Conservation (phyloP, 441 rosid genomes). For the Bruguiera hainesii region DNA sequence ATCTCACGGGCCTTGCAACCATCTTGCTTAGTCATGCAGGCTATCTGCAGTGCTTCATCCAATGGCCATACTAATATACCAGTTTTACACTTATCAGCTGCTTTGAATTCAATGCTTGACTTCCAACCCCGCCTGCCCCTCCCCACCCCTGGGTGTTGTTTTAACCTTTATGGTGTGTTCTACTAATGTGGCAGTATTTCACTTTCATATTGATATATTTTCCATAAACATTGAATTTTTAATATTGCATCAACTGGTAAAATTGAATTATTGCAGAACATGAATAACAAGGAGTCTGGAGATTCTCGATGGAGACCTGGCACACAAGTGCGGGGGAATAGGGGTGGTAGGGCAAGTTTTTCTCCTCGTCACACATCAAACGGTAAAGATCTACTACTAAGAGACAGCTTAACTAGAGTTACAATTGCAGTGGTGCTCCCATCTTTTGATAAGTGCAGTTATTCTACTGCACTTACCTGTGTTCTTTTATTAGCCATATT, state of each 20-base stretch:
- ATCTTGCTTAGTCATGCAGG: too few relatives aligned
- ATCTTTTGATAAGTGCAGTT: slow-evolving; percentile 7
- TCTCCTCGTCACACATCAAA: slow-evolving; percentile 46
- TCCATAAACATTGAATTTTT: slow-evolving; percentile 2
- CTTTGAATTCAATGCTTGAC: slow-evolving; percentile 7
- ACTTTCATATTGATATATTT: too few relatives aligned
- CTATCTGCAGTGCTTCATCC: background rate
- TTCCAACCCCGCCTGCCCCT: too few relatives aligned
- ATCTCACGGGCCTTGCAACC: slow-evolving; percentile 1
- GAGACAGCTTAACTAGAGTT: slow-evolving; percentile 7
- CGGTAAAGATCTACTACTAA: slow-evolving; percentile 42
- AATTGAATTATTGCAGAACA: slow-evolving; percentile 41
- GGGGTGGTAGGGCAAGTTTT: slow-evolving; percentile 54
- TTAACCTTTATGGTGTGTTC: background rate
- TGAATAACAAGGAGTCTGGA: slow-evolving; percentile 55
- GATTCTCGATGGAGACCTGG: slow-evolving; percentile 75
- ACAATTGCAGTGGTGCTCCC: slow-evolving; percentile 15
- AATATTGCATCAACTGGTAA: background rate
- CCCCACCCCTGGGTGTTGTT: background rate
- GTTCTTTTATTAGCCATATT: slow-evolving; percentile 8
- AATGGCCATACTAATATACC: too few relatives aligned
- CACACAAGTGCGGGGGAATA: slow-evolving; percentile 56
- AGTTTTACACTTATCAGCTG: background rate
- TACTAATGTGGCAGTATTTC: background rate
- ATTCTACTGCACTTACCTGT: slow-evolving; percentile 10